phyloP scores from a whole-genome alignment of 768 basidiomycete species.

The Leccinum broughii region DNA sequence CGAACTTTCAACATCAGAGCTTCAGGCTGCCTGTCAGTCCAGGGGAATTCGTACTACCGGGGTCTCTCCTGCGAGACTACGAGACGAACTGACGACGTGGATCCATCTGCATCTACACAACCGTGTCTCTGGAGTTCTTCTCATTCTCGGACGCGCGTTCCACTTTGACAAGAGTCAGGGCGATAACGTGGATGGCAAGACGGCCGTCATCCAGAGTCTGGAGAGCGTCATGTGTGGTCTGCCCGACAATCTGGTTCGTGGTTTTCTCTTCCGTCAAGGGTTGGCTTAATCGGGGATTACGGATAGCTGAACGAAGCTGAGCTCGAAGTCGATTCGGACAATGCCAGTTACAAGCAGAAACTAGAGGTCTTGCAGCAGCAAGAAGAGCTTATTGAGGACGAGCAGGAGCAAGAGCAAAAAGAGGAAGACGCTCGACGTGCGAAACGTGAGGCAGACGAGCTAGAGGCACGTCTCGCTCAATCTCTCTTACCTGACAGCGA shows the following conservation, averaged over 20 bases:
- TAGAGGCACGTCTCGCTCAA: slow-evolving; percentile 76
- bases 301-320: slow-evolving; percentile 93
- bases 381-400: slow-evolving; percentile 99
- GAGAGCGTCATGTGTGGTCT: slow-evolving; percentile 89
- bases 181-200: slow-evolving; percentile 80
- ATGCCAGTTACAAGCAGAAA: slow-evolving; percentile 96
- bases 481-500: slow-evolving; percentile 87
- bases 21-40: slow-evolving; percentile 91
- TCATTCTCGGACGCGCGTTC: slow-evolving; percentile 94
- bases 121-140: slow-evolving; percentile 89
- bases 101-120: slow-evolving; percentile 88
- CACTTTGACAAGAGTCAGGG: slow-evolving; percentile 80
- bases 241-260: slow-evolving; percentile 88
- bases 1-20: slow-evolving; percentile 84
- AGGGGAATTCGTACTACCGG: slow-evolving; percentile 90
- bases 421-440: slow-evolving; percentile 90
- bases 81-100: slow-evolving; percentile 92
- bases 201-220: slow-evolving; percentile 73
- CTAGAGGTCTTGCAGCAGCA: slow-evolving; percentile 97
- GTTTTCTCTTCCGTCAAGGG: too few relatives aligned
- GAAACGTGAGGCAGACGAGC: slow-evolving; percentile 76
- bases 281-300: neutral
- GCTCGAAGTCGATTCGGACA: slow-evolving; percentile 91
- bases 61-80: slow-evolving; percentile 81
- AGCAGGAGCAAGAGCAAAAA: slow-evolving; percentile 96